phyloP scores from a whole-genome alignment of 371 early-diverging fungal species.

The Apophysomyces sp. region DNA sequence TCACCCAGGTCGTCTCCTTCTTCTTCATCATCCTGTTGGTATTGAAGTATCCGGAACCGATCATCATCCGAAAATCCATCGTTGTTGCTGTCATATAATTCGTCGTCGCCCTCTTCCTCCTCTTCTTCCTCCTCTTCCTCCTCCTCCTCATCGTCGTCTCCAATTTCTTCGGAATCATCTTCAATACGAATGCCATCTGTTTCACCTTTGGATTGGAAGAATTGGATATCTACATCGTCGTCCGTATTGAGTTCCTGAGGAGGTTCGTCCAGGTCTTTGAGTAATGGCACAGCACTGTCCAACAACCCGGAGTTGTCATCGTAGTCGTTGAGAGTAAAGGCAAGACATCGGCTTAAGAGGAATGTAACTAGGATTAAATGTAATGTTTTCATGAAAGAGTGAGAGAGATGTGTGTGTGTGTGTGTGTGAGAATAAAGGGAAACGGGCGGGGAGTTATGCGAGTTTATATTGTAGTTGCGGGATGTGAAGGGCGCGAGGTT shows the following conservation, averaged over 20 bases:
- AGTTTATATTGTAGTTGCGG: not conserved
- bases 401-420: too few species aligned
- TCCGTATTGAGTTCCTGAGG: not conserved
- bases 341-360: not conserved
- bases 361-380: not conserved
- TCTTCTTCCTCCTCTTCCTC: slow-evolving; percentile 6
- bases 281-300: not conserved
- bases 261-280: not conserved
- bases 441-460: not conserved
- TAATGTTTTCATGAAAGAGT: not conserved
- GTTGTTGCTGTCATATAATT: not conserved
- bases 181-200: not conserved
- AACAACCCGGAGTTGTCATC: not conserved
- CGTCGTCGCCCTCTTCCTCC: not conserved
- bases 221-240: not conserved
- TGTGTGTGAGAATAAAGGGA: not conserved
- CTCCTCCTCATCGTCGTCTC: slow-evolving; percentile 2
- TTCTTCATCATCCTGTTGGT: not conserved
- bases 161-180: not conserved
- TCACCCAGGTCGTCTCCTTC: not conserved
- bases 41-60: not conserved
- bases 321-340: not conserved
- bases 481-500: not conserved
- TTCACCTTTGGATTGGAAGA: not conserved
- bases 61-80: not conserved